Evolutionary conservation across 495 filamentous ascomycete genomes (phyloP), one percentile per base, ranked within the genome.

Genomic region (Trichoderma asperelloides): DNA sequence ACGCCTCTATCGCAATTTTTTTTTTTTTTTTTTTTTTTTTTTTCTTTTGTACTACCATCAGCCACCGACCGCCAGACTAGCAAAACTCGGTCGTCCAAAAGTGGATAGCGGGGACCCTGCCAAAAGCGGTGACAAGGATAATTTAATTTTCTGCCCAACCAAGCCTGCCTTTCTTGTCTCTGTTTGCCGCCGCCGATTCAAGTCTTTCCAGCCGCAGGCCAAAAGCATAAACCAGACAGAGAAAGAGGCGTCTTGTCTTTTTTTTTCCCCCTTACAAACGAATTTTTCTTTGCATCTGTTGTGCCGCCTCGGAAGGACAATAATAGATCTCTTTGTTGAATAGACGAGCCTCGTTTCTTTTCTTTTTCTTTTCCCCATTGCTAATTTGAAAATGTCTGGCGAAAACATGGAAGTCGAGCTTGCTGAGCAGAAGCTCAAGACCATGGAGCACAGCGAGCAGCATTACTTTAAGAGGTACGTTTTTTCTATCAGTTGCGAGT

Each of bases 401-500:
- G 75, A 79, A 28, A 72, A 72, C 33, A 82, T 78, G 78, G 81
- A 82, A 23, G 77, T 81, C 64, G 79, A 81, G 72, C 70, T 72
- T 64, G 81, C 80, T 47, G 82, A 84, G 73, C 76, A 80, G 75
- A 71, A 75, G 72, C 78, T 86, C 72, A 81, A 83, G 77, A 80
- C 83, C 70, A 86, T 92, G 82, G 88, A 89, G 71, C 92, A 96
- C 77, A 89, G 92, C 69, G 93, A 97, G 81, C 89, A 92, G 72
- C 93, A 96, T 78, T 97, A 97, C 81, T 97, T 97, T 83, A 97
- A 96, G 77, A 95, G 91, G 92, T 92, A 78, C 71, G 86, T 74
- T 64, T 67, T 25, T 69, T 60, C 62, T 47, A 16, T n/a, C 43
- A 7, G 33, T n/a, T 47, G 43, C 0, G 27, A 16, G 55, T 37